Percentiles rank a stretch among this genome's conserved stretches.
Conservation (phyloP, 306 rosid genomes). For the Prunus campanulata region DNA sequence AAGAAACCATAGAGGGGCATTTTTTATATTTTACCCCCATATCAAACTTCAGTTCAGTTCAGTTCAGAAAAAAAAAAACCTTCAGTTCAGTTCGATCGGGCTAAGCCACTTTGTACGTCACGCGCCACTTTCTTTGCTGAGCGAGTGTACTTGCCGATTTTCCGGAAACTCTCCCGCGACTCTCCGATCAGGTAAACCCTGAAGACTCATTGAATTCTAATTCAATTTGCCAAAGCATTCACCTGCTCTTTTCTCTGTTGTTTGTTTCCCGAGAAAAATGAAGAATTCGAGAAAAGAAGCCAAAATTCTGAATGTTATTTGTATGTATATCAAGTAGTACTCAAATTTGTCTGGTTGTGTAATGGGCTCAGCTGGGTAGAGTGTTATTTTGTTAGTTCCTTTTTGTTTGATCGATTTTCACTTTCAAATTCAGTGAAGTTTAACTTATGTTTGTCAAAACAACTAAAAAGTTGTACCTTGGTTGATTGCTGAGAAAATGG, state of each 20-base stretch:
- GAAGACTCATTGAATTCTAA: background rate
- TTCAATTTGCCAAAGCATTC: background rate
- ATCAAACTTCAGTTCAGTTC: too few relatives aligned
- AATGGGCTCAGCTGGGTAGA: background rate
- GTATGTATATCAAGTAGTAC: background rate
- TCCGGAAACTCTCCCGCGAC: background rate
- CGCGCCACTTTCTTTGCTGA: background rate
- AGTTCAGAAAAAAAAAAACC: background rate
- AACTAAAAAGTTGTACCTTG: background rate
- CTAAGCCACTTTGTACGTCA: background rate
- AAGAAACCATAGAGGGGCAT: background rate
- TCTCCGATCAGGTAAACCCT: constrained; percentile 8
- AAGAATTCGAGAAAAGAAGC: background rate
- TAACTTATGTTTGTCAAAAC: background rate
- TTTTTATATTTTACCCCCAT: background rate
- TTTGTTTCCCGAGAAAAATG: constrained; percentile 5
- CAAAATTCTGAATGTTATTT: background rate
- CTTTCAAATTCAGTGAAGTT: background rate
- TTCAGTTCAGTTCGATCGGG: background rate
- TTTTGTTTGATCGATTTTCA: background rate
- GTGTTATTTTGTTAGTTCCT: background rate
- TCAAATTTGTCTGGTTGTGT: background rate
- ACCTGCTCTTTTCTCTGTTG: background rate
- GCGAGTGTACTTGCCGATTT: background rate
- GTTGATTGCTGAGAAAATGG: constrained; percentile 12